Percentiles rank a stretch among this genome's conserved stretches.
Evolutionary conservation across 306 rosid species (phyloP).

Genomic region (Biancaea sappan): DNA sequence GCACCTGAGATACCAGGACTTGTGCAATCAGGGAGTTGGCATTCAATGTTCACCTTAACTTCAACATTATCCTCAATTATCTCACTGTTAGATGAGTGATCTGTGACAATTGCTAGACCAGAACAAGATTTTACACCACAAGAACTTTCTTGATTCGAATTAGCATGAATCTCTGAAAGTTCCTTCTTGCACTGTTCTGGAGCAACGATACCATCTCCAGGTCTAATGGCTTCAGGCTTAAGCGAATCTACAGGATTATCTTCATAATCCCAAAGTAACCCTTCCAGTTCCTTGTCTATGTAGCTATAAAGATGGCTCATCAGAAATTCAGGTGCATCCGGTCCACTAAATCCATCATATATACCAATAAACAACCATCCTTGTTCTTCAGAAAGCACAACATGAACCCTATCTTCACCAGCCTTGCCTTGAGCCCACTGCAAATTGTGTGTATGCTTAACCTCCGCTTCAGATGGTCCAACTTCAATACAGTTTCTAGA

Average conservation of each 20-base stretch:
- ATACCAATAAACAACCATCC: slow-evolving; percentile 81
- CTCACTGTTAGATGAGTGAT: slow-evolving; percentile 44
- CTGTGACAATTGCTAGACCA: slow-evolving; percentile 30
- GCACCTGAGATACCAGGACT: slow-evolving; percentile 32
- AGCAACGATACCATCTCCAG: slow-evolving; percentile 29
- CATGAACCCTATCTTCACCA: slow-evolving; percentile 77
- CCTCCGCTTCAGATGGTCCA: slow-evolving; percentile 52
- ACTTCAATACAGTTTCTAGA: slow-evolving; percentile 44
- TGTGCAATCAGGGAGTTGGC: slow-evolving; percentile 23
- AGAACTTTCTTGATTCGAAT: slow-evolving; percentile 41
- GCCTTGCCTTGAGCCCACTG: slow-evolving; percentile 88
- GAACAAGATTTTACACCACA: slow-evolving; percentile 32
- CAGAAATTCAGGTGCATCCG: slow-evolving; percentile 75
- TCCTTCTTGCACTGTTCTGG: slow-evolving; percentile 37
- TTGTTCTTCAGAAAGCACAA: slow-evolving; percentile 73
- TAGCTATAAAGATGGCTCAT: slow-evolving; percentile 68
- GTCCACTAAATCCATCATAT: slow-evolving; percentile 77
- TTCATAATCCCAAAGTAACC: slow-evolving; percentile 72
- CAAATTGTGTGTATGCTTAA: slow-evolving; percentile 53
- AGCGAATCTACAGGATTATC: slow-evolving; percentile 41
- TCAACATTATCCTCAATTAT: slow-evolving; percentile 49
- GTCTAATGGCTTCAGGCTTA: slow-evolving; percentile 27
- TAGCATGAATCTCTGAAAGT: slow-evolving; percentile 27
- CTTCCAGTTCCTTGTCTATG: slow-evolving; percentile 65
- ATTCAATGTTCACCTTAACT: slow-evolving; percentile 32